Evolutionary conservation across 805 yeast genomes (phyloP).

Genomic region (Lipomyces lipofer): DNA sequence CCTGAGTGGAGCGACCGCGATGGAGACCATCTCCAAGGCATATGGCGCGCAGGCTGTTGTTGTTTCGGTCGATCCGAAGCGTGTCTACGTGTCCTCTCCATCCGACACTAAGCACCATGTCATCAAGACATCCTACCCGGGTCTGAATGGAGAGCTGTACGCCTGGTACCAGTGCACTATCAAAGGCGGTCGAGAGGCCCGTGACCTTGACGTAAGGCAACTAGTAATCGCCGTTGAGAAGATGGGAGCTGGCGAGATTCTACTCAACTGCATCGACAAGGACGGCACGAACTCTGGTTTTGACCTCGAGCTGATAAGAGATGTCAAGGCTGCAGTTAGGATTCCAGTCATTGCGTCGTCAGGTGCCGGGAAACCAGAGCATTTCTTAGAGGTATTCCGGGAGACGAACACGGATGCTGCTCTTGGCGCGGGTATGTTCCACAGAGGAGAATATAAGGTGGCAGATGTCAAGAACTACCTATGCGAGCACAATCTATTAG

Average conservation of each 20-base stretch:
- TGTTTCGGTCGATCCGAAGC: slow-evolving; percentile 95
- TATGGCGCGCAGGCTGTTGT: slow-evolving; percentile 98
- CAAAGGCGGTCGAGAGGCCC: slow-evolving; percentile 91
- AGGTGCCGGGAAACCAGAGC: slow-evolving; percentile 94
- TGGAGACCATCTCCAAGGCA: slow-evolving; percentile 86
- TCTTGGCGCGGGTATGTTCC: slow-evolving; percentile 98
- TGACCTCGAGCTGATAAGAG: slow-evolving; percentile 80
- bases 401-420: slow-evolving; percentile 92
- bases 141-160: slow-evolving; percentile 86
- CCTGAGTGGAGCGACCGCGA: slow-evolving; percentile 78
- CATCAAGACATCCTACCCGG: slow-evolving; percentile 62
- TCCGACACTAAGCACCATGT: slow-evolving; percentile 60
- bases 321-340: slow-evolving; percentile 69
- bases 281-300: slow-evolving; percentile 96
- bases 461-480: slow-evolving; percentile 75
- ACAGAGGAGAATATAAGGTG: slow-evolving; percentile 89
- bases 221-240: slow-evolving; percentile 85
- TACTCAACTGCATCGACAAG: slow-evolving; percentile 91
- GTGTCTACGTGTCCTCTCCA: slow-evolving; percentile 72
- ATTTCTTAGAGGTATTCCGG: slow-evolving; percentile 83
- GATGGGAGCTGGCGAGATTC: slow-evolving; percentile 93
- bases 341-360: slow-evolving; percentile 97
- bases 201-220: slow-evolving; percentile 89
- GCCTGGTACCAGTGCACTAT: slow-evolving; percentile 96
- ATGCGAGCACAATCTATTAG: slow-evolving; percentile 60